Percentiles rank a stretch among this genome's conserved stretches.
Conservation (phyloP, 441 rosid species). For the Pelargonium myrrhifolium region DNA sequence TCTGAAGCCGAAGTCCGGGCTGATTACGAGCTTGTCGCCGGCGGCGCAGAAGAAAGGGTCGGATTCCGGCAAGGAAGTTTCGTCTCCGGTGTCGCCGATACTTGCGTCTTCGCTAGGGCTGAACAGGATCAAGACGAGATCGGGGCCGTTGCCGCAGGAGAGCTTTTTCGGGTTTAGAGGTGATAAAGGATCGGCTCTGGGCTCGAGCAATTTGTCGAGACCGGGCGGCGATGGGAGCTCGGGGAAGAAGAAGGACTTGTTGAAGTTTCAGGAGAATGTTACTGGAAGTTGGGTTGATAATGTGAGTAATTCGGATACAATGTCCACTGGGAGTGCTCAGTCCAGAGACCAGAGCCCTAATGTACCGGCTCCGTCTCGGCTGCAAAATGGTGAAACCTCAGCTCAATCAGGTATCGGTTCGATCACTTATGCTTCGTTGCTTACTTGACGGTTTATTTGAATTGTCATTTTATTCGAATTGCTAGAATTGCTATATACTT, state of each 20-base stretch:
- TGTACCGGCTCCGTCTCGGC: conserved; percentile 39
- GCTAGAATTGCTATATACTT: too few relatives aligned
- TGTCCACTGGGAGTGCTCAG: conserved; percentile 43
- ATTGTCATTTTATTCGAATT: too few relatives aligned
- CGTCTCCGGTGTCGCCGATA: conserved; percentile 68
- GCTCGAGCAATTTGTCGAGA: conserved; percentile 74
- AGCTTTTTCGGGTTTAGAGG: conserved; percentile 62
- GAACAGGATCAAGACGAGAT: conserved; percentile 87
- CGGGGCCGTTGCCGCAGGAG: conserved; percentile 90
- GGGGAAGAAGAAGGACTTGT: conserved; percentile 45
- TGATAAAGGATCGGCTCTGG: conserved; percentile 47
- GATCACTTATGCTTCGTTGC: neutral
- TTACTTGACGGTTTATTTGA: too few relatives aligned
- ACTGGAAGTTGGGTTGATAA: conserved; percentile 29
- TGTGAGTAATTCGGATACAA: conserved; percentile 33
- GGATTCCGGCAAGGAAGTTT: conserved; percentile 33
- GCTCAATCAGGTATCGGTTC: conserved; percentile 54
- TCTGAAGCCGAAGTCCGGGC: neutral
- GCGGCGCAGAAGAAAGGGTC: conserved; percentile 33
- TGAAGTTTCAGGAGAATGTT: conserved; percentile 33
- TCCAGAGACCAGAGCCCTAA: conserved; percentile 55
- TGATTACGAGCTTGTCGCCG: conserved; percentile 6
- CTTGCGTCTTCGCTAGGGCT: conserved; percentile 84
- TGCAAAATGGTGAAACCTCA: conserved; percentile 60
- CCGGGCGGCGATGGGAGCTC: conserved; percentile 24